A percentile compares a stretch with the other conserved stretches of the same genome.
These are phyloP conservation scores for Amaranthus tricolor DNA, from an alignment of 179 eudicot genomes.

Conservation along the genomic window DNA sequence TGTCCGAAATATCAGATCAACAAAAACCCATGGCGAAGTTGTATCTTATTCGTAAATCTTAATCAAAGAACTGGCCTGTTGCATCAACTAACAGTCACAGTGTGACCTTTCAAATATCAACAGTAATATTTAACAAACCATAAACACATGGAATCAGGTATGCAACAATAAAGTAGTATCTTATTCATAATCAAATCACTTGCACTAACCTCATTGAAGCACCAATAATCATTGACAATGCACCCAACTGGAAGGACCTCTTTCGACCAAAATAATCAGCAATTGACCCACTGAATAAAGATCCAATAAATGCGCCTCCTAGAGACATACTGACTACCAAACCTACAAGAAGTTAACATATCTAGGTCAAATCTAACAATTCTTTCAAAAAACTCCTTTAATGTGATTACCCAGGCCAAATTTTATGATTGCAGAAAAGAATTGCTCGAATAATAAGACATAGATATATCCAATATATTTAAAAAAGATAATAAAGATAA, in stretches of 20 bases:
- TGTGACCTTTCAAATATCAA: no score
- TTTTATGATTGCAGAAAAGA: neutral
- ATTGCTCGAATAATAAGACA: neutral
- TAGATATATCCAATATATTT: neutral
- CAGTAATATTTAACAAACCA: no score
- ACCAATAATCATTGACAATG: constrained; percentile 80
- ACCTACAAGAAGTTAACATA: constrained; percentile 33
- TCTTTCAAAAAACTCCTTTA: neutral
- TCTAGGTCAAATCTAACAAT: neutral
- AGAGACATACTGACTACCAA: constrained; percentile 84
- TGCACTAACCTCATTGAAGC: constrained; percentile 59
- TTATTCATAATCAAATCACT: neutral
- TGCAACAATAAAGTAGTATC: neutral
- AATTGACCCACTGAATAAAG: constrained; percentile 78
- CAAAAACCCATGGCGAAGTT: neutral
- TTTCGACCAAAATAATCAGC: constrained; percentile 87
- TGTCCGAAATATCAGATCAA: neutral
- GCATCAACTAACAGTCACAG: no score
- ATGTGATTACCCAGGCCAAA: neutral
- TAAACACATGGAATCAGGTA: no score
- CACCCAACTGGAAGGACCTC: constrained; percentile 79
- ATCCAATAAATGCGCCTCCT: constrained; percentile 88
- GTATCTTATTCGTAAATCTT: neutral
- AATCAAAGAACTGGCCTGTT: no score
- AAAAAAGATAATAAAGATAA: neutral